Evolutionary conservation across 306 rosid genomes (phyloP).

Genomic region (Herpetospermum pedunculosum): DNA sequence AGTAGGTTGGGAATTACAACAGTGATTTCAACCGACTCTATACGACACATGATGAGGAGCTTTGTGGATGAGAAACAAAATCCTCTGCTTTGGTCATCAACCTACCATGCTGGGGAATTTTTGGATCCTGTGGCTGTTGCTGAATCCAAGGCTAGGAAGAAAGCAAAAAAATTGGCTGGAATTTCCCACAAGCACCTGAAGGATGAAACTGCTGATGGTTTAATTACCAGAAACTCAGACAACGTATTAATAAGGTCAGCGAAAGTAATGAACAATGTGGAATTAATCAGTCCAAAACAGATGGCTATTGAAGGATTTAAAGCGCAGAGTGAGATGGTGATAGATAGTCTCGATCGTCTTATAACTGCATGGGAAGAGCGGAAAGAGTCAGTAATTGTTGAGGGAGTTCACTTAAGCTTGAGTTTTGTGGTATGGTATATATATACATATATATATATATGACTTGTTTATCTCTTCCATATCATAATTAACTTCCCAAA

Average conservation of each 20-base stretch:
- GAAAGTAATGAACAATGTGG: slow-evolving; percentile 24
- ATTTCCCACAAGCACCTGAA: slow-evolving; percentile 31
- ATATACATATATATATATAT: slow-evolving; percentile 18
- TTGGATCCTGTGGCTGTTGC: slow-evolving; percentile 91
- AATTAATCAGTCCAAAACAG: slow-evolving; percentile 60
- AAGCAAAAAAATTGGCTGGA: slow-evolving; percentile 65
- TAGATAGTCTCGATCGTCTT: slow-evolving; percentile 96
- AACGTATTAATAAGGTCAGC: slow-evolving; percentile 12
- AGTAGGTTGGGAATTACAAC: slow-evolving; percentile 91
- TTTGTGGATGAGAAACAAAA: slow-evolving; percentile 85
- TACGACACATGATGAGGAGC: slow-evolving; percentile 99
- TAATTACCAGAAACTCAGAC: slow-evolving; percentile 28
- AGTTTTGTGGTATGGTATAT: slow-evolving; percentile 72
- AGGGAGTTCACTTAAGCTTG: slow-evolving; percentile 97
- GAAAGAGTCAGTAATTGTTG: slow-evolving; percentile 85
- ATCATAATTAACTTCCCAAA: background rate
- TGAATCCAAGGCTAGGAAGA: slow-evolving; percentile 64
- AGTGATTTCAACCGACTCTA: slow-evolving; percentile 88
- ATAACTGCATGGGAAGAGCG: slow-evolving; percentile 97
- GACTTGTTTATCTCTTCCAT: background rate
- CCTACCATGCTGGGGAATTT: slow-evolving; percentile 97
- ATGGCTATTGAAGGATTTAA: slow-evolving; percentile 95
- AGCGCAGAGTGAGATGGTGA: slow-evolving; percentile 99
- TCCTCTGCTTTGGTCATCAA: slow-evolving; percentile 92
- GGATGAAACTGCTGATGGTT: slow-evolving; percentile 40